Percentiles rank a stretch among this genome's conserved stretches.
Evolutionary conservation across 352 stramenopile species (phyloP).

Genomic region (Pythium brachiatum): DNA sequence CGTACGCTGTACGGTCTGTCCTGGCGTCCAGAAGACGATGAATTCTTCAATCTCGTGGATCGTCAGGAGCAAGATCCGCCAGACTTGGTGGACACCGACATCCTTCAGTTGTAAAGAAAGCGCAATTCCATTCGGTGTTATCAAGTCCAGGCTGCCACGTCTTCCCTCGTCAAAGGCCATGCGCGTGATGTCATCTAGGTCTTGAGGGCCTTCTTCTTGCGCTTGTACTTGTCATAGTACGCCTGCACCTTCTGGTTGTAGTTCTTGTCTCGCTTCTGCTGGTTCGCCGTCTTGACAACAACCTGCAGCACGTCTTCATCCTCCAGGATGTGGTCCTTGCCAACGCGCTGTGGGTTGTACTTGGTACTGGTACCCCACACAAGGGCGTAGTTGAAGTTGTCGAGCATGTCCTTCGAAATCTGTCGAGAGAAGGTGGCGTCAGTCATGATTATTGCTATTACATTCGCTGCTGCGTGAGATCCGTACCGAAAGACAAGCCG

Average conservation of each 20-base stretch:
- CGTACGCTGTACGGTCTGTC: constrained; percentile 48
- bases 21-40: constrained; percentile 47
- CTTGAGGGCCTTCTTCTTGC: constrained; percentile 94
- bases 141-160: constrained; percentile 14
- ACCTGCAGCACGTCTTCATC: constrained; percentile 99
- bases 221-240: constrained; percentile 96
- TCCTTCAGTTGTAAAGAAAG: constrained; percentile 13
- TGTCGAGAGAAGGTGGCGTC: constrained; percentile 20
- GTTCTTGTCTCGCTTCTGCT: constrained; percentile 98
- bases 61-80: constrained; percentile 18
- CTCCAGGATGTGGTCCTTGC: constrained; percentile 93
- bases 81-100: constrained; percentile 3
- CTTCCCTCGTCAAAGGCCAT: background rate
- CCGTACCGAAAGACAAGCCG: constrained; percentile 79
- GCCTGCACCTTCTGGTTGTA: constrained; percentile 95
- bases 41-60: constrained; percentile 40
- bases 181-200: constrained; percentile 41
- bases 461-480: background rate
- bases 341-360: constrained; percentile 96
- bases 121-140: constrained; percentile 6
- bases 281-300: constrained; percentile 97
- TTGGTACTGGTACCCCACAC: constrained; percentile 98
- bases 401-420: constrained; percentile 91
- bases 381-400: constrained; percentile 97
- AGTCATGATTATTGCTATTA: background rate